Percentiles rank a stretch among this genome's conserved stretches.
phyloP scores from a whole-genome alignment of 345 rosid species.

The Erucastrum elatum region DNA sequence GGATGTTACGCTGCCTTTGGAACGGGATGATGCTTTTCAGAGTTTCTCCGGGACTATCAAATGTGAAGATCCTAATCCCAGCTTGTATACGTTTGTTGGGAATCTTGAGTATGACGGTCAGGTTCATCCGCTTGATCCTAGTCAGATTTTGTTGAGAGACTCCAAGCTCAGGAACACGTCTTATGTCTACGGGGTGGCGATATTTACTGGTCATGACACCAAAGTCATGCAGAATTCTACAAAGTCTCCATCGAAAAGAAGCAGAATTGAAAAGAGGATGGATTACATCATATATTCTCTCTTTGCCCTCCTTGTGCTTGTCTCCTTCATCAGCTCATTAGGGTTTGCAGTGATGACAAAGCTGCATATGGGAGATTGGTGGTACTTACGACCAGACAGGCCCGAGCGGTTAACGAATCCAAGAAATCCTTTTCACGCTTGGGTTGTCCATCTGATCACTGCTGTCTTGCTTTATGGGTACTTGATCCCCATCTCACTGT shows the following conservation, averaged over 20 bases:
- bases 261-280: constrained; percentile 68
- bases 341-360: constrained; percentile 46
- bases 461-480: constrained; percentile 68
- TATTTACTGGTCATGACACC: constrained; percentile 70
- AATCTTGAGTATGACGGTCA: constrained; percentile 52
- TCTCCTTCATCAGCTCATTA: constrained; percentile 54
- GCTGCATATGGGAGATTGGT: constrained; percentile 53
- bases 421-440: constrained; percentile 43
- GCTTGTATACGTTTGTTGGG: constrained; percentile 69
- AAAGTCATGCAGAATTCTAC: constrained; percentile 67
- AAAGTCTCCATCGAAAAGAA: constrained; percentile 66
- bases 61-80: constrained; percentile 81
- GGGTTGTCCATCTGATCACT: constrained; percentile 50
- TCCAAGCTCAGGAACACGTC: constrained; percentile 76
- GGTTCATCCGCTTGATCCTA: constrained; percentile 53
- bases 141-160: constrained; percentile 67
- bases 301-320: constrained; percentile 50
- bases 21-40: constrained; percentile 49
- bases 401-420: constrained; percentile 49
- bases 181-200: constrained; percentile 64
- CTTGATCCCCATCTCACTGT: constrained; percentile 76
- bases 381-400: constrained; percentile 55
- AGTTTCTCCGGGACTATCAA: constrained; percentile 46
- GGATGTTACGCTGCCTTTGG: constrained; percentile 51
- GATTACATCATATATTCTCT: constrained; percentile 65